Conservation (phyloP, 495 filamentous ascomycete species). For the Corynascus novoguineensis region DNA sequence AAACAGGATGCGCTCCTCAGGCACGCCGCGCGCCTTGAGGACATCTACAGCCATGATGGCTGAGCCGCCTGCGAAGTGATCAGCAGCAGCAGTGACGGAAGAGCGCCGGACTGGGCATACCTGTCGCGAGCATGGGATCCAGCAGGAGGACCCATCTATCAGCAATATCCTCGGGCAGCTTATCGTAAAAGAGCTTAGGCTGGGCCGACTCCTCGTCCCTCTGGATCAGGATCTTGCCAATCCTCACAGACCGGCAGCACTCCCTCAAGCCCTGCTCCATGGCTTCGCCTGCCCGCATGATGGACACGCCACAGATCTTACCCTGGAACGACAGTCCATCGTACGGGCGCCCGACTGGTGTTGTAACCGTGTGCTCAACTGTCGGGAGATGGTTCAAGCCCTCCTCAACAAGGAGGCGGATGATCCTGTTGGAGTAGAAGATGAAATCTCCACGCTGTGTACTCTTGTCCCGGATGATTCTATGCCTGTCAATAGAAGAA, state of each 20-base stretch:
- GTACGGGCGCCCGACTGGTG: constrained; percentile 84
- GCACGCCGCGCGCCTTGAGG: constrained; percentile 79
- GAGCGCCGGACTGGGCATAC: constrained; percentile 40
- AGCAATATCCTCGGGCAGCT: constrained; percentile 88
- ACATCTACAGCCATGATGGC: constrained; percentile 96
- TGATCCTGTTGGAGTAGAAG: constrained; percentile 98
- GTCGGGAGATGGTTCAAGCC: constrained; percentile 95
- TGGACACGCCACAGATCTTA: constrained; percentile 96
- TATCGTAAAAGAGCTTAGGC: constrained; percentile 94
- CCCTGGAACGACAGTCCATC: constrained; percentile 91
- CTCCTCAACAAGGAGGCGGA: constrained; percentile 95
- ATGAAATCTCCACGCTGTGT: constrained; percentile 94
- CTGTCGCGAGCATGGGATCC: constrained; percentile 98
- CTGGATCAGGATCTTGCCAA: constrained; percentile 98
- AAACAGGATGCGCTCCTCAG: constrained; percentile 91
- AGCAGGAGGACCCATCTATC: constrained; percentile 91
- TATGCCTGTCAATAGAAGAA: constrained; percentile 36
- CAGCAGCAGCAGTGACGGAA: constrained; percentile 1
- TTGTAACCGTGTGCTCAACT: constrained; percentile 78
- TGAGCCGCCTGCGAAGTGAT: constrained; percentile 63
- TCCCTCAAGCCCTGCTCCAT: constrained; percentile 97
- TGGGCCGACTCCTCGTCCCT: constrained; percentile 88
- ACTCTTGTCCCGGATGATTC: constrained; percentile 88
- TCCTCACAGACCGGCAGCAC: constrained; percentile 92
- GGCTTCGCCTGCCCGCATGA: constrained; percentile 95